A percentile compares a stretch with the other conserved stretches of the same genome.
Evolutionary conservation across 352 stramenopile genomes (phyloP).

Genomic region (Globisporangium spinosum): DNA sequence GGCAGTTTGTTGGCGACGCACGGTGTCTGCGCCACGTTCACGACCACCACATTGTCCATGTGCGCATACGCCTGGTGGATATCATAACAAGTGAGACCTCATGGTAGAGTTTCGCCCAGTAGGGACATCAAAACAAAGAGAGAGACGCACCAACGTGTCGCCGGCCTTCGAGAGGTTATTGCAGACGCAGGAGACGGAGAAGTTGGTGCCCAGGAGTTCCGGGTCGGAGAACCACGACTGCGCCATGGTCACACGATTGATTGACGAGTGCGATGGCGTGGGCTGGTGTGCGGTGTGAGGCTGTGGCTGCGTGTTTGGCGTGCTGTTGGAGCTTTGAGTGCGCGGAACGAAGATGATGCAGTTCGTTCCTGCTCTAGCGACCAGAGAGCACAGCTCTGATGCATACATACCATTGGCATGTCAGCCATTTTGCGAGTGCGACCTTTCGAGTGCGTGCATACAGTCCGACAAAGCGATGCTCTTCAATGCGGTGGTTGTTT

Average conservation of each 20-base stretch:
- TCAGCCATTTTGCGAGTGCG: background rate
- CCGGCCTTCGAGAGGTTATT: conserved; percentile 51
- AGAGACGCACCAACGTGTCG: conserved; percentile 35
- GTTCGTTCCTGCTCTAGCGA: background rate
- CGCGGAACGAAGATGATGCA: too few species aligned
- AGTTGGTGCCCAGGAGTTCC: conserved; percentile 38
- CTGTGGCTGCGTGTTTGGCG: background rate
- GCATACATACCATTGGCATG: background rate
- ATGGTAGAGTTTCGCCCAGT: background rate
- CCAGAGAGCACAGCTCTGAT: background rate
- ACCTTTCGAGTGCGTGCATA: background rate
- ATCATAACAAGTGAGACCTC: background rate
- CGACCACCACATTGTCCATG: conserved; percentile 41
- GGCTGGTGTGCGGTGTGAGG: background rate
- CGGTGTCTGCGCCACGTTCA: conserved; percentile 39
- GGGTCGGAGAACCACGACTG: conserved; percentile 46
- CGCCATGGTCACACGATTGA: conserved; percentile 20
- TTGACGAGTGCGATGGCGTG: background rate
- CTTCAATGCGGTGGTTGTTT: background rate
- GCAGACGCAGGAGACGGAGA: conserved; percentile 48
- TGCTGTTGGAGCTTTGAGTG: background rate
- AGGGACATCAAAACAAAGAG: background rate
- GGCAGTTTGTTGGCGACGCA: conserved; percentile 39
- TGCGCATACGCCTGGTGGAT: conserved; percentile 41
- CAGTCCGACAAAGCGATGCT: background rate